A percentile compares a stretch with the other conserved stretches of the same genome.
Evolutionary conservation across 306 rosid genomes (phyloP).

Genomic region (Citrullus mucosospermus): DNA sequence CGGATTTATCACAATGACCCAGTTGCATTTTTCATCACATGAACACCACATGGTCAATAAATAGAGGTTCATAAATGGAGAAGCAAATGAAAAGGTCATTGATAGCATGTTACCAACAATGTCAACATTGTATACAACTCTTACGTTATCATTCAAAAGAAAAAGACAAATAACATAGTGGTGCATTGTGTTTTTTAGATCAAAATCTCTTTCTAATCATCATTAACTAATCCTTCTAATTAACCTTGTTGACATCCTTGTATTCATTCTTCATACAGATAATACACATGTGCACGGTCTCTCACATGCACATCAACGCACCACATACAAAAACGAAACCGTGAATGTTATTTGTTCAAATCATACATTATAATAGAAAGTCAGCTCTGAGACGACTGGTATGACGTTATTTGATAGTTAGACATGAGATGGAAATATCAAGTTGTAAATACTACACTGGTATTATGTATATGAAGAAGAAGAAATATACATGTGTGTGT

Average conservation of each 20-base stretch:
- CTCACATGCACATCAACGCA: not conserved
- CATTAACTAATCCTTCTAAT: not conserved
- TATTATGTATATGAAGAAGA: not conserved
- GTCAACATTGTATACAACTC: not conserved
- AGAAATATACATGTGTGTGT: not conserved
- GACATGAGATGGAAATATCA: not conserved
- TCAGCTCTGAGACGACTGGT: not conserved
- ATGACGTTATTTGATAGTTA: not conserved
- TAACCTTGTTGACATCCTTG: not conserved
- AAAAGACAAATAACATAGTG: not conserved
- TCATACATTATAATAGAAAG: conserved; percentile 2
- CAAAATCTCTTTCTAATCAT: not conserved
- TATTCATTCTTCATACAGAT: not conserved
- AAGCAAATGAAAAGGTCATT: conserved; percentile 1
- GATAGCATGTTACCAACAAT: conserved; percentile 8
- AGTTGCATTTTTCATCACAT: not conserved
- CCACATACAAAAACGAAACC: not conserved
- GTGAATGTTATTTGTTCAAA: not conserved
- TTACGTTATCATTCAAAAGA: not conserved
- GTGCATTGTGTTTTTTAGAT: not conserved
- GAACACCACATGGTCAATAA: conserved; percentile 7
- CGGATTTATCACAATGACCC: not conserved
- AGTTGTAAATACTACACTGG: not conserved
- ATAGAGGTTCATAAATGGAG: conserved; percentile 2
- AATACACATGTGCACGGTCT: not conserved